These are phyloP conservation scores for Anthracocystis walkeri DNA, from an alignment of 1,284 basidiomycete genomes.

Conservation along the genomic window DNA sequence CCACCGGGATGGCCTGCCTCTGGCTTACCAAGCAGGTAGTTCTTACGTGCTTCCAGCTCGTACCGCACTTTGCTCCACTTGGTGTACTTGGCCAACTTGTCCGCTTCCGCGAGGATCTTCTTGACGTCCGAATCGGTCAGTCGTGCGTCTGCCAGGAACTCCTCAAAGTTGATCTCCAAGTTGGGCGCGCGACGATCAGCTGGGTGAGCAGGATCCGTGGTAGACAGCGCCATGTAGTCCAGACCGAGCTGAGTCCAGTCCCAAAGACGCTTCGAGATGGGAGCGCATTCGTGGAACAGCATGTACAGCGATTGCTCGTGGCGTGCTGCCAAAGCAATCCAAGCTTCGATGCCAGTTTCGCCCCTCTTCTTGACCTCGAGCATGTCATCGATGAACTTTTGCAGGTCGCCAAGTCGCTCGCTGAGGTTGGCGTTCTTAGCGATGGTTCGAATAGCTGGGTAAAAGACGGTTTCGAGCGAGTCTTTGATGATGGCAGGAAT, in stretches of 20 bases:
- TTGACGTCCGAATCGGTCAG: slow-evolving; percentile 61
- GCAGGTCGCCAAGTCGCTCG: slow-evolving; percentile 63
- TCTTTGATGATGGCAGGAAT: slow-evolving; percentile 66
- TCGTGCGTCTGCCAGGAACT: slow-evolving; percentile 62
- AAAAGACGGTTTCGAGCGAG: slow-evolving; percentile 62
- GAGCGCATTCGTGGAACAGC: slow-evolving; percentile 64
- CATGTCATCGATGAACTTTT: slow-evolving; percentile 65
- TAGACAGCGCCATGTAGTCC: slow-evolving; percentile 66
- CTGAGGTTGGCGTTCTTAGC: slow-evolving; percentile 56
- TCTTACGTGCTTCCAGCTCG: slow-evolving; percentile 64
- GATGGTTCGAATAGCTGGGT: slow-evolving; percentile 56
- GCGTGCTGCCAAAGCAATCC: slow-evolving; percentile 62
- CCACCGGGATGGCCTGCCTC: slow-evolving; percentile 48
- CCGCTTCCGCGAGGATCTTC: slow-evolving; percentile 57
- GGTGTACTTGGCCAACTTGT: slow-evolving; percentile 54
- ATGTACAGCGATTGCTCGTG: slow-evolving; percentile 67
- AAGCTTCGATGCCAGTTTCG: slow-evolving; percentile 56
- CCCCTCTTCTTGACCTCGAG: slow-evolving; percentile 57
- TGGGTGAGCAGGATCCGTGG: slow-evolving; percentile 64
- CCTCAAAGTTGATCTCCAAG: slow-evolving; percentile 67
- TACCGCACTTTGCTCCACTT: slow-evolving; percentile 67
- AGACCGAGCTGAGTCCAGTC: slow-evolving; percentile 62
- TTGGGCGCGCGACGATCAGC: slow-evolving; percentile 60
- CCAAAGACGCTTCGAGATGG: slow-evolving; percentile 61
- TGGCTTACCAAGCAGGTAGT: slow-evolving; percentile 59